Evolutionary conservation across 495 filamentous ascomycete genomes (phyloP).

Genomic region (Penicillium chermesinum): DNA sequence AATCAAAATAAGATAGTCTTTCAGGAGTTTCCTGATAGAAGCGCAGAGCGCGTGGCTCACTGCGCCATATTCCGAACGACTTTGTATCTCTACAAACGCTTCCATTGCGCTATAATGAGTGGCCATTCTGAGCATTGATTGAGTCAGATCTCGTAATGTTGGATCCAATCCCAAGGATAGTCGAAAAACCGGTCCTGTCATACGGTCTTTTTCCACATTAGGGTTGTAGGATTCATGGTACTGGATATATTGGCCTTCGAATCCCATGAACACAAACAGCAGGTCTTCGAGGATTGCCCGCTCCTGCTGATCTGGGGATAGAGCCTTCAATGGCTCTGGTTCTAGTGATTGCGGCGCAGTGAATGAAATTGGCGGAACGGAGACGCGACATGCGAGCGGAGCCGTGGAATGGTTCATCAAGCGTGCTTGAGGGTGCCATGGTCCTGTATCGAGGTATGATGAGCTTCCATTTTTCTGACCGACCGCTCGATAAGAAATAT

Average conservation of each 20-base stretch:
- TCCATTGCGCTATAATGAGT: constrained; percentile 88
- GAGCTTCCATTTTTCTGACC: background rate
- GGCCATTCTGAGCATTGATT: constrained; percentile 90
- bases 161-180: constrained; percentile 83
- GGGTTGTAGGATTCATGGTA: constrained; percentile 80
- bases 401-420: constrained; percentile 81
- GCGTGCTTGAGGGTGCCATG: constrained; percentile 80
- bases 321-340: constrained; percentile 63
- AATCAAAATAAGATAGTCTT: constrained; percentile 88
- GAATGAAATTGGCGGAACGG: constrained; percentile 73
- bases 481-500: background rate
- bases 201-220: constrained; percentile 72
- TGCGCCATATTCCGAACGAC: constrained; percentile 87
- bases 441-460: constrained; percentile 28
- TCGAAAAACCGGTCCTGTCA: constrained; percentile 74
- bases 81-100: constrained; percentile 89
- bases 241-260: constrained; percentile 93
- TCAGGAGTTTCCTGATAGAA: constrained; percentile 81
- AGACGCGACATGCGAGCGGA: constrained; percentile 80
- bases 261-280: constrained; percentile 96
- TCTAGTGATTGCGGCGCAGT: constrained; percentile 65
- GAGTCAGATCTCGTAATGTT: constrained; percentile 79
- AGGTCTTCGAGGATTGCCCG: constrained; percentile 82
- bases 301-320: constrained; percentile 79
- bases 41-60: constrained; percentile 96